Conservation (phyloP, 352 stramenopile genomes). For the Blastocystis sp. region DNA sequence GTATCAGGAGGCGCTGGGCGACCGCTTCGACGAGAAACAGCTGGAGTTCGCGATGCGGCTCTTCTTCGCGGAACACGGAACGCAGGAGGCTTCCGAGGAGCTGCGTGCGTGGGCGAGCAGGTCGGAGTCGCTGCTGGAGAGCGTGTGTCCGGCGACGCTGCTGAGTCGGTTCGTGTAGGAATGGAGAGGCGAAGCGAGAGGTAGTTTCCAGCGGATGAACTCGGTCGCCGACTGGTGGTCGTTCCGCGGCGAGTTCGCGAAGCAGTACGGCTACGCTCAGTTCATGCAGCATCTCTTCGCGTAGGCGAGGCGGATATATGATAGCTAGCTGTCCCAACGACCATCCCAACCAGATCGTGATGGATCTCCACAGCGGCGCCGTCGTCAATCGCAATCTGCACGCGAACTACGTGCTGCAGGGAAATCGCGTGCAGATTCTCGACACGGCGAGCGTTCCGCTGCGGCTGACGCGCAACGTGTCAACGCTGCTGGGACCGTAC, state of each 20-base stretch:
- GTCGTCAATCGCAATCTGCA: background rate
- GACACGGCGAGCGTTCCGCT: background rate
- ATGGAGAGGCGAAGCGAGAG: background rate
- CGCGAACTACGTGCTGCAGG: background rate
- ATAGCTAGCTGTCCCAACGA: background rate
- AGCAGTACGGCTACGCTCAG: constrained; percentile 5
- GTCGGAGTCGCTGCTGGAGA: background rate
- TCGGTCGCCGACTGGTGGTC: background rate
- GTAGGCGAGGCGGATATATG: background rate
- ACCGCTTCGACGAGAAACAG: constrained; percentile 10
- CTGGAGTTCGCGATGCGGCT: background rate
- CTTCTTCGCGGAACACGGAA: background rate
- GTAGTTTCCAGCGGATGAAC: constrained; percentile 23
- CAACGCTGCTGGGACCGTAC: background rate
- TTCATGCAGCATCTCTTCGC: constrained; percentile 34
- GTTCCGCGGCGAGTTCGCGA: constrained; percentile 36
- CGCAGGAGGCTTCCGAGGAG: background rate
- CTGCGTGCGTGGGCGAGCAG: background rate
- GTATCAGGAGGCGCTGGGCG: background rate
- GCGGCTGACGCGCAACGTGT: constrained; percentile 8
- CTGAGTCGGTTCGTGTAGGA: constrained; percentile 7
- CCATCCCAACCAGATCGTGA: background rate
- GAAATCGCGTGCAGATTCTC: background rate
- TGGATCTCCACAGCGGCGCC: background rate
- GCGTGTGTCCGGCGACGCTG: background rate